Evolutionary conservation across 1,139 yeast genomes (phyloP).

Genomic region (Geotrichum bryndzae): DNA sequence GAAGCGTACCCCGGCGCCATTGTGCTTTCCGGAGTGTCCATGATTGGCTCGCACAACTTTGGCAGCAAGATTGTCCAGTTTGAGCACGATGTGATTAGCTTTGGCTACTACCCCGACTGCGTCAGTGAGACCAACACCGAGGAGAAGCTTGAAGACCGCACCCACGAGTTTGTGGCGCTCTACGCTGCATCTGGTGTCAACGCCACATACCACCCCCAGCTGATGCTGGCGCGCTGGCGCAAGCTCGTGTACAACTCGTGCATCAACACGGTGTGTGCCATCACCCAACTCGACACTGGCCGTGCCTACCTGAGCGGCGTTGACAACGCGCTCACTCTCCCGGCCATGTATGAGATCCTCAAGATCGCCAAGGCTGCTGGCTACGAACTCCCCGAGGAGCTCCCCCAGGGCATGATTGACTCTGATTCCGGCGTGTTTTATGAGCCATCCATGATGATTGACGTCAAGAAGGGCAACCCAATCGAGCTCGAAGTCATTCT

Average conservation of each 20-base stretch:
- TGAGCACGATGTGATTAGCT: conserved; percentile 45
- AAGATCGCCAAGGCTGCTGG: conserved; percentile 58
- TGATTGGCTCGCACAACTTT: conserved; percentile 59
- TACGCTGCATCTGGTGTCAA: conserved; percentile 46
- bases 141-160: conserved; percentile 35
- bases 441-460: conserved; percentile 70
- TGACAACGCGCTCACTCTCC: conserved; percentile 38
- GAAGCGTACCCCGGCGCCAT: conserved; percentile 52
- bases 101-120: conserved; percentile 46
- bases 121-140: conserved; percentile 31
- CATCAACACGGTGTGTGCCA: conserved; percentile 56
- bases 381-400: conserved; percentile 43
- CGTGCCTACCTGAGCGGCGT: conserved; percentile 53
- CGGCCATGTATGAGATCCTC: conserved; percentile 62
- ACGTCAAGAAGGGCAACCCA: conserved; percentile 60
- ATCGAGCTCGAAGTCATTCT: conserved; percentile 66
- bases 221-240: conserved; percentile 50
- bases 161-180: conserved; percentile 43
- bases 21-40: conserved; percentile 61
- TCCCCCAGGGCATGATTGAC: conserved; percentile 46
- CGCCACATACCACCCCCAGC: conserved; percentile 40
- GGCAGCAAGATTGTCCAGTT: conserved; percentile 48
- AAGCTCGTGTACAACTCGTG: conserved; percentile 66
- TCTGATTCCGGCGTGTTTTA: conserved; percentile 62
- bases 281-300: conserved; percentile 54